Base-by-base conservation (phyloP, 768 basidiomycete genomes). In the Mycena rebaudengoi region DNA sequence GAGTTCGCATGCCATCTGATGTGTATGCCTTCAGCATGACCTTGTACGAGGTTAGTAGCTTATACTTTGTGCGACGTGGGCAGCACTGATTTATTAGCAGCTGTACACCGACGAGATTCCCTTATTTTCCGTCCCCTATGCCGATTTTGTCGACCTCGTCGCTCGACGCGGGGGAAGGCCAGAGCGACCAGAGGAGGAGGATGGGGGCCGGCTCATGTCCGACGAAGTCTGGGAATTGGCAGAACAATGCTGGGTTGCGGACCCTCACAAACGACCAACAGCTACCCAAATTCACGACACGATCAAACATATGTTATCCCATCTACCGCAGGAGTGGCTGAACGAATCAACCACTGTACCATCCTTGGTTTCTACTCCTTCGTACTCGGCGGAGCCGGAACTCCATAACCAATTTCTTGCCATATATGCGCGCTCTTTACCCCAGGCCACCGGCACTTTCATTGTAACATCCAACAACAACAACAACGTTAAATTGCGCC, bases 401-500 rank as follows among this genome's bases (percentile, higher is more conserved):
- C 69, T 78, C 23, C 74, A 81, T 62, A 88, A 90, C 70, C 83
- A 80, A 62, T 83, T 82, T 3, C 68, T 89, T 52, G 83, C 86
- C 11, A 72, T 85, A 29, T 78, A 72, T 23, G 78, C 78, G 37
- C 77, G 79, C 13, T 60, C 74, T 41, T 75, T 76, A 6, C 68
- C 76, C 25, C 74, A 84, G 33, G 80, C 82, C 5, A 72, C 79
- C 18, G 82, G 83, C 10, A 79, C 78, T 54, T 89, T 87, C 66
- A 77, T 86, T 53, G 91, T 91, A 73, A 81, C 84, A 64, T 83
- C 86, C 5, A 88, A 81, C 70, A 81, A 77, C 48, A n/a, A n/a
- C n/a, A 85, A 87, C 7, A 82, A 79, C 29, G 74, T 83, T 30
- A 79, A 77, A 54, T 78, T 92, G 32, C 80, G 82, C 30, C 73